Evolutionary conservation across 352 stramenopile species (phyloP).

Genomic region (Thraustochytrium striatum): DNA sequence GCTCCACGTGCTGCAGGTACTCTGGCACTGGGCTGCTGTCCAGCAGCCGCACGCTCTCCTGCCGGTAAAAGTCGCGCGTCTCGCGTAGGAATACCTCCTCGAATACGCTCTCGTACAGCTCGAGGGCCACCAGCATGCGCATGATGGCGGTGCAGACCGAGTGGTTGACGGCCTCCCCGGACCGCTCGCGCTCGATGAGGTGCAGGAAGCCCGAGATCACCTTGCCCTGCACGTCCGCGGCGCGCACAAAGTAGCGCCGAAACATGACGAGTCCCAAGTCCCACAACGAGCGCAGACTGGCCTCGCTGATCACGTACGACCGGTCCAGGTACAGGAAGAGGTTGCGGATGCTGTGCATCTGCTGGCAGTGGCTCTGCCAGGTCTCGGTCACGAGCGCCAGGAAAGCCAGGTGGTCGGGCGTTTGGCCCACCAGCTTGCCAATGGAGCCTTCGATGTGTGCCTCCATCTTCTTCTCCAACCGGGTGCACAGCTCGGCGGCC

Average conservation of each 20-base stretch:
- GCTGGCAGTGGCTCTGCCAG: constrained; percentile 82
- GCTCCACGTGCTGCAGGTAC: constrained; percentile 79
- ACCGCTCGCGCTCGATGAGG: constrained; percentile 77
- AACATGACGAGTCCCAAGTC: constrained; percentile 78
- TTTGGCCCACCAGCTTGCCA: constrained; percentile 59
- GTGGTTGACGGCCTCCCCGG: constrained; percentile 75
- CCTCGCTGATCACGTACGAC: constrained; percentile 77
- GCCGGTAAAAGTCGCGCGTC: constrained; percentile 75
- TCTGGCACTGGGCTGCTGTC: constrained; percentile 68
- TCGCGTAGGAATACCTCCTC: constrained; percentile 75
- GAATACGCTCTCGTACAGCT: constrained; percentile 73
- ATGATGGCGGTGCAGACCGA: constrained; percentile 72
- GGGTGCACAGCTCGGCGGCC: constrained; percentile 64
- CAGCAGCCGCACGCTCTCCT: constrained; percentile 66
- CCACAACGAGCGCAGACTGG: constrained; percentile 77
- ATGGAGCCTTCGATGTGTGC: constrained; percentile 64
- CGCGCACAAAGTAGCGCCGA: constrained; percentile 53
- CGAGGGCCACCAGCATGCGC: constrained; percentile 72
- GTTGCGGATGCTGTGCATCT: constrained; percentile 84
- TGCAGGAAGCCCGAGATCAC: constrained; percentile 69
- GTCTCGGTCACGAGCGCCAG: constrained; percentile 68
- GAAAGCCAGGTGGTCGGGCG: constrained; percentile 66
- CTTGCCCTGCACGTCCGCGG: constrained; percentile 63
- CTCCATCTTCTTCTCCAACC: constrained; percentile 67
- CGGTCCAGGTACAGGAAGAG: constrained; percentile 88